Conservation (phyloP, 2,329 filamentous ascomycete species). For the Fusarium floridanum region DNA sequence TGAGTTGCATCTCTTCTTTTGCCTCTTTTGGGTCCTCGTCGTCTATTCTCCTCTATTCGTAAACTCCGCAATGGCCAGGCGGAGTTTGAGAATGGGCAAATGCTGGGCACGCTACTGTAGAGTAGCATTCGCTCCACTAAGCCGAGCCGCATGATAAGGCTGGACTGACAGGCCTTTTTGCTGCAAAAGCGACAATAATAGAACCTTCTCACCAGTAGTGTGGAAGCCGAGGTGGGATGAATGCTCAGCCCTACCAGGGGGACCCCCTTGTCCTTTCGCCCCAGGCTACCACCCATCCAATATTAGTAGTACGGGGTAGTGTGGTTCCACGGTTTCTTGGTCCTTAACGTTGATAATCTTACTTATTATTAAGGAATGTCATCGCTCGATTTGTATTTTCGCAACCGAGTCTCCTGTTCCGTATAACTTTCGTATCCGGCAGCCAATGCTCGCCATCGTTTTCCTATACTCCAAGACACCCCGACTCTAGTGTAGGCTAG, state of each 20-base stretch:
- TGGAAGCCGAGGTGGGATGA: background rate
- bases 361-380: background rate
- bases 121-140: background rate
- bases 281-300: background rate
- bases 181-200: background rate
- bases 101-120: background rate
- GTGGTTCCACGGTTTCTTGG: background rate
- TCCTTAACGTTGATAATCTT: background rate
- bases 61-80: background rate
- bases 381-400: background rate
- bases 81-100: background rate
- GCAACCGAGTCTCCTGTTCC: background rate
- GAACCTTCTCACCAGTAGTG: background rate
- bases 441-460: background rate
- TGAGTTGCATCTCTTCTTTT: constrained; percentile 8
- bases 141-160: background rate
- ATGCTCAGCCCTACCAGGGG: background rate
- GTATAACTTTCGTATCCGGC: background rate
- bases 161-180: background rate
- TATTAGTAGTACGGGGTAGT: background rate
- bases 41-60: background rate
- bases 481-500: background rate
- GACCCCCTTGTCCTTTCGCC: background rate
- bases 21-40: constrained; percentile 11
- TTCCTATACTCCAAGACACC: background rate